Evolutionary conservation across 2,329 filamentous ascomycete species (phyloP).

Genomic region (Fusarium albidum): DNA sequence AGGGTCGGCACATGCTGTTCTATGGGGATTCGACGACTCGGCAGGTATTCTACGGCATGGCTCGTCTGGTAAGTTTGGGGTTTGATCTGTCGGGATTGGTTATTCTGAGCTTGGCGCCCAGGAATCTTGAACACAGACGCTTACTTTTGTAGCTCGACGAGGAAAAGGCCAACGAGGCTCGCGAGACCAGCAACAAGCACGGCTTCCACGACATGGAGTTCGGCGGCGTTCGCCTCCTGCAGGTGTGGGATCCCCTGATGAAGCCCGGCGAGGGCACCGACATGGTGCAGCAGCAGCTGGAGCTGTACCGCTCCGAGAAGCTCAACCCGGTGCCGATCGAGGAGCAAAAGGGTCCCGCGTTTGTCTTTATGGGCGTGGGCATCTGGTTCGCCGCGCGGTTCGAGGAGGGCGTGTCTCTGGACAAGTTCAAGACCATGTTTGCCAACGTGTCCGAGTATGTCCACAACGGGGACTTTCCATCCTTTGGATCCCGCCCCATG

Average conservation of each 20-base stretch:
- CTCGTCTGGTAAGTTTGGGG: constrained; percentile 36
- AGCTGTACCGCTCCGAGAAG: constrained; percentile 28
- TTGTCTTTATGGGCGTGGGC: constrained; percentile 37
- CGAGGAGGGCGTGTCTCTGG: constrained; percentile 25
- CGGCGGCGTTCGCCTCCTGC: constrained; percentile 41
- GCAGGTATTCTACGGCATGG: constrained; percentile 65
- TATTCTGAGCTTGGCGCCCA: no score
- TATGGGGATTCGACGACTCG: constrained; percentile 67
- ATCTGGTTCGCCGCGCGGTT: constrained; percentile 38
- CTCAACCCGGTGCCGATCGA: constrained; percentile 18
- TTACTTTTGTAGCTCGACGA: constrained; percentile 24
- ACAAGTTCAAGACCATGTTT: constrained; percentile 24
- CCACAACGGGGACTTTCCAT: constrained; percentile 21
- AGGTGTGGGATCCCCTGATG: constrained; percentile 70
- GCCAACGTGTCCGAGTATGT: constrained; percentile 32
- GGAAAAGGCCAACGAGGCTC: constrained; percentile 25
- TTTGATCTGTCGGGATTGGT: neutral
- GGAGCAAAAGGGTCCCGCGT: constrained; percentile 33
- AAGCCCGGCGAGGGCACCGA: constrained; percentile 48
- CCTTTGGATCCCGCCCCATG: constrained; percentile 34
- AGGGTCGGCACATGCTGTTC: constrained; percentile 61
- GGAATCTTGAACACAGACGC: neutral
- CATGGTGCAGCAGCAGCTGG: constrained; percentile 31
- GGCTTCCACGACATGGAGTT: constrained; percentile 31
- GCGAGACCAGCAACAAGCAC: constrained; percentile 26